A percentile compares a stretch with the other conserved stretches of the same genome.
These are phyloP conservation scores for Shiraia sp. DNA, from an alignment of 2,329 filamentous ascomycete species.

Conservation along the genomic window DNA sequence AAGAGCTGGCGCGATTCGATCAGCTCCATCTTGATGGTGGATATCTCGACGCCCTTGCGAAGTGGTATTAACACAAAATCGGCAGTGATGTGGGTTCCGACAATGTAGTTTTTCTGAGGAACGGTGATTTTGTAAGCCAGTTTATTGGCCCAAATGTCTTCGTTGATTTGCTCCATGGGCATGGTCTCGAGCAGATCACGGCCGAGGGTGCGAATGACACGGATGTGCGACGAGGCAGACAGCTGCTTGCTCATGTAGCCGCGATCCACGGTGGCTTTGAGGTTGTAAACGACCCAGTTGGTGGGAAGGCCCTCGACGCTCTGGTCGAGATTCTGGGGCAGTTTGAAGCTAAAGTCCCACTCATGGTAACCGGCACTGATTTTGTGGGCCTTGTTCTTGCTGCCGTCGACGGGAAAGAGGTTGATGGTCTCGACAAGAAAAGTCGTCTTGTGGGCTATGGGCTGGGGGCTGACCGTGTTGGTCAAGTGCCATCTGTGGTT, in stretches of 20 bases:
- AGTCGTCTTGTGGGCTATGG: conserved; percentile 52
- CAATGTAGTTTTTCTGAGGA: conserved; percentile 91
- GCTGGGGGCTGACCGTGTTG: conserved; percentile 46
- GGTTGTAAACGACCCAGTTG: conserved; percentile 84
- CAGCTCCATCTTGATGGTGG: conserved; percentile 79
- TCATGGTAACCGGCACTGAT: conserved; percentile 55
- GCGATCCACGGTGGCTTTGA: conserved; percentile 86
- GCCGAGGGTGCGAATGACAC: conserved; percentile 54
- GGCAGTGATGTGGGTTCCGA: conserved; percentile 82
- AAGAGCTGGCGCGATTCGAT: conserved; percentile 61
- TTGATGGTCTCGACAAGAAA: conserved; percentile 51
- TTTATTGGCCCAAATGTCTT: conserved; percentile 98
- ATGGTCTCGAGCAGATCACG: conserved; percentile 71
- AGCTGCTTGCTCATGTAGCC: conserved; percentile 89
- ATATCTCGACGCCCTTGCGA: conserved; percentile 83
- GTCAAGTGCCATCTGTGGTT: conserved; percentile 40
- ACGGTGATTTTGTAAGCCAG: conserved; percentile 93
- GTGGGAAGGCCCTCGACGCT: conserved; percentile 88
- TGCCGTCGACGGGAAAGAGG: conserved; percentile 49
- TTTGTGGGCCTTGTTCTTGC: conserved; percentile 49
- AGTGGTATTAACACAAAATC: conserved; percentile 87
- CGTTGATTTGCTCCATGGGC: conserved; percentile 66
- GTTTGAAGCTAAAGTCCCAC: conserved; percentile 55
- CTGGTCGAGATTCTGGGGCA: conserved; percentile 64
- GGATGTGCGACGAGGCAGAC: conserved; percentile 69